A percentile compares a stretch with the other conserved stretches of the same genome.
Evolutionary conservation across 345 rosid genomes (phyloP).

Genomic region (Mercurialis annua): DNA sequence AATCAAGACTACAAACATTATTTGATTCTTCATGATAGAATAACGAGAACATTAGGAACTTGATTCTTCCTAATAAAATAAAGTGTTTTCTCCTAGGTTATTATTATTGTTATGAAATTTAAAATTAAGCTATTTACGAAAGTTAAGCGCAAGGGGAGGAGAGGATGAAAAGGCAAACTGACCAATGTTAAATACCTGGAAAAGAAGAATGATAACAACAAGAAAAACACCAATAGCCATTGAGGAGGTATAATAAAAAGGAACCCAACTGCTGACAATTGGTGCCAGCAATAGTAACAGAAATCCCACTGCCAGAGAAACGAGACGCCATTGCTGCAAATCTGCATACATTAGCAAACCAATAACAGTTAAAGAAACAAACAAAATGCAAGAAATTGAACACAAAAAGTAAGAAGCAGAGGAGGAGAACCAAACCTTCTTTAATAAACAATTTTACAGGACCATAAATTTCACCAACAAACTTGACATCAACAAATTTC

Average conservation of each 20-base stretch:
- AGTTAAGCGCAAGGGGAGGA: neutral
- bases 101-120: no score
- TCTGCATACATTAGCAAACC: conserved; percentile 42
- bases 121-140: no score
- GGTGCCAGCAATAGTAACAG: conserved; percentile 65
- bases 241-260: conserved; percentile 85
- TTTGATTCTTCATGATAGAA: no score
- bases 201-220: conserved; percentile 66
- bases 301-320: conserved; percentile 64
- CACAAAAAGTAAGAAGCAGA: neutral
- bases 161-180: neutral
- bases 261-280: conserved; percentile 83
- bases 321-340: conserved; percentile 73
- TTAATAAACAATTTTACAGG: conserved; percentile 43
- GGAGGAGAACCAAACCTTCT: conserved; percentile 47
- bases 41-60: no score
- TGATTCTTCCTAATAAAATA: no score
- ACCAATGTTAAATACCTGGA: conserved; percentile 55
- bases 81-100: no score
- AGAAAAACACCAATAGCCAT: conserved; percentile 93
- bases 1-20: no score
- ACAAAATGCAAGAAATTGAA: neutral
- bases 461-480: conserved; percentile 44
- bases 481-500: conserved; percentile 71
- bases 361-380: neutral